phyloP scores from a whole-genome alignment of 2,329 filamentous ascomycete species.

The Phoma sp. region DNA sequence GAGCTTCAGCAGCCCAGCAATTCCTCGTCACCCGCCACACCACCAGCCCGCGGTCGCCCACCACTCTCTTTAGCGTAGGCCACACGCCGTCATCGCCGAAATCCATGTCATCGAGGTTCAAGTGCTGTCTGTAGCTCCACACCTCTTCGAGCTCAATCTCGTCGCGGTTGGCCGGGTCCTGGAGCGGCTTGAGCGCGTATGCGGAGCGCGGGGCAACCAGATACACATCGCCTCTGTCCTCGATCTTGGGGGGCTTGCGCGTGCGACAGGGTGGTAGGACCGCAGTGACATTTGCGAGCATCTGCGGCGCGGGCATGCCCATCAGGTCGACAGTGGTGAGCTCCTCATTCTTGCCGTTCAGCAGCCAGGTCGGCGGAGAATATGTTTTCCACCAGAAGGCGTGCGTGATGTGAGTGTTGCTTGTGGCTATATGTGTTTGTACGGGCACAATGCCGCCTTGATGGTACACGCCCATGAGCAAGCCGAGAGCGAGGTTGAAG shows the following conservation, averaged over 20 bases:
- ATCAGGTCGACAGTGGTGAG: constrained; percentile 76
- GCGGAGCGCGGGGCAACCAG: constrained; percentile 77
- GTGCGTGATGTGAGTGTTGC: constrained; percentile 67
- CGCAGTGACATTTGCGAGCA: constrained; percentile 64
- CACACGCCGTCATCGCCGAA: constrained; percentile 78
- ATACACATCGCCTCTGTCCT: constrained; percentile 61
- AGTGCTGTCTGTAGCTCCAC: constrained; percentile 70
- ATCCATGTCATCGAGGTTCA: constrained; percentile 82
- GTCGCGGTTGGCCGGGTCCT: constrained; percentile 18
- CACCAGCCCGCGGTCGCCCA: constrained; percentile 57
- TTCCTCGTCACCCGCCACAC: constrained; percentile 52
- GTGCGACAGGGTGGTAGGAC: constrained; percentile 58
- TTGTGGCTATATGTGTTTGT: constrained; percentile 75
- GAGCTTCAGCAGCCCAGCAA: constrained; percentile 36
- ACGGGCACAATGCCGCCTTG: constrained; percentile 79
- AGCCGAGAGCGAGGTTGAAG: constrained; percentile 71
- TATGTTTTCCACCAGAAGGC: constrained; percentile 89
- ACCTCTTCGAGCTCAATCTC: constrained; percentile 71
- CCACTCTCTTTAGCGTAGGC: constrained; percentile 71
- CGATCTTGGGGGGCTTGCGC: constrained; percentile 38
- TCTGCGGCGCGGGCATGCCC: constrained; percentile 67
- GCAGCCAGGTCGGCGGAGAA: constrained; percentile 78
- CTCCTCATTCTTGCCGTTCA: constrained; percentile 76
- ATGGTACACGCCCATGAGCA: constrained; percentile 81
- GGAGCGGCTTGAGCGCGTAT: constrained; percentile 68